Conservation (phyloP, 2,329 filamentous ascomycete species). For the Allantophomopsis cytisporea region DNA sequence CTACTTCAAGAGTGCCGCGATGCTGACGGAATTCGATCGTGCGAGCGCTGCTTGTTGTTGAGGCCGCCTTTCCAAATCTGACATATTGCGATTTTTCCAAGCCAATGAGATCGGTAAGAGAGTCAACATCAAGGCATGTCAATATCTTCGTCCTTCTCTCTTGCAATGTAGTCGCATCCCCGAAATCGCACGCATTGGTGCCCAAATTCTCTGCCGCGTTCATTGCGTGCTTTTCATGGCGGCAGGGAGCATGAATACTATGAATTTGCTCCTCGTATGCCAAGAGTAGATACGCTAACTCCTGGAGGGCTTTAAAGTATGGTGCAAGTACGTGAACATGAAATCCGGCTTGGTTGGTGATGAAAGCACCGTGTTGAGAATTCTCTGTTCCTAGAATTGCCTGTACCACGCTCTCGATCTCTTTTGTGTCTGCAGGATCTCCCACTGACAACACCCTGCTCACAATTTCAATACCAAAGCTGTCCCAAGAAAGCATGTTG, state of each 20-base stretch:
- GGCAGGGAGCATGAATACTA: slow-evolving; percentile 1
- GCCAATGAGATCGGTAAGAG: not conserved
- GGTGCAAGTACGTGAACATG: slow-evolving; percentile 2
- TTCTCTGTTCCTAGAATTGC: not conserved
- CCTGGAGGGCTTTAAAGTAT: not conserved
- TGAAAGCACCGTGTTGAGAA: not conserved
- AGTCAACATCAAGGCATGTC: not conserved
- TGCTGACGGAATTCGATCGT: slow-evolving; percentile 4
- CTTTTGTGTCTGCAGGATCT: not conserved
- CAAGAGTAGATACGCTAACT: slow-evolving; percentile 1
- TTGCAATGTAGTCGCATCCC: not conserved
- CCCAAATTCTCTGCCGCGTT: not conserved
- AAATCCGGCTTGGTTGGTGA: slow-evolving; percentile 1
- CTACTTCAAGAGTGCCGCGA: not conserved
- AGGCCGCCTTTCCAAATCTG: not conserved
- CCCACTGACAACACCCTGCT: not conserved
- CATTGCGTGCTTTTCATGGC: not conserved
- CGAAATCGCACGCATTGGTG: not conserved
- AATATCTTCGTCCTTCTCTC: not conserved
- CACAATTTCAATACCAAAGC: slow-evolving; percentile 1
- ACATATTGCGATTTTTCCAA: not conserved
- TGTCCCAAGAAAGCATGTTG: slow-evolving; percentile 1
- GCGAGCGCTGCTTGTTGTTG: not conserved
- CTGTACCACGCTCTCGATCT: not conserved
- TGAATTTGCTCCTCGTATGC: slow-evolving; percentile 3